phyloP scores from a whole-genome alignment of 306 rosid genomes.

The Purshia tridentata region DNA sequence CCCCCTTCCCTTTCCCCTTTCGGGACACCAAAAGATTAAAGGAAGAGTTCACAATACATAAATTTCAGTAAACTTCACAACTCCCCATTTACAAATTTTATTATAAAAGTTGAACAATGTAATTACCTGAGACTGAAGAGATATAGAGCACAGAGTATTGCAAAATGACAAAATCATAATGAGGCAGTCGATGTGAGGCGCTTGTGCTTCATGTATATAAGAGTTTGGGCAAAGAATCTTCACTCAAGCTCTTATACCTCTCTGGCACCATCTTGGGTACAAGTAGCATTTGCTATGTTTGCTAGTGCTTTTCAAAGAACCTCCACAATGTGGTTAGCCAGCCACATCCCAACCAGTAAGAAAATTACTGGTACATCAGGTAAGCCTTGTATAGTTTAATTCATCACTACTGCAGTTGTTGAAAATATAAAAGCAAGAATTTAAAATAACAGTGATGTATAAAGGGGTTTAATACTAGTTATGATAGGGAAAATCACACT shows the following conservation, averaged over 20 bases:
- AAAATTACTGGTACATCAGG: background rate
- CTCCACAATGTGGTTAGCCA: slow-evolving; percentile 1
- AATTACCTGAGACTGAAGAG: slow-evolving; percentile 16
- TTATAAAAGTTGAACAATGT: background rate
- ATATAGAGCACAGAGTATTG: background rate
- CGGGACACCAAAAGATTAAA: background rate
- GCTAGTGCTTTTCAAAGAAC: slow-evolving; percentile 9
- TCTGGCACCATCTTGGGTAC: background rate
- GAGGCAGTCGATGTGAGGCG: background rate
- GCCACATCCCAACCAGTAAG: slow-evolving; percentile 1
- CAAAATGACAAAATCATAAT: background rate
- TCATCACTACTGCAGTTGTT: background rate
- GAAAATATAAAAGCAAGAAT: too few species aligned
- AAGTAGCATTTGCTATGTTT: background rate
- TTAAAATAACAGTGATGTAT: background rate
- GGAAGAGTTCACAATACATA: background rate
- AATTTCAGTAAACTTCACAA: background rate
- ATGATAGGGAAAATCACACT: background rate
- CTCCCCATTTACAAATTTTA: background rate
- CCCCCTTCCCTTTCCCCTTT: background rate
- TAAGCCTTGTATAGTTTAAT: slow-evolving; percentile 1
- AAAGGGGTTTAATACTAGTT: background rate
- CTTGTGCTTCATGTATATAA: background rate
- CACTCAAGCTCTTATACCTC: background rate
- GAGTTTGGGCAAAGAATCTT: slow-evolving; percentile 1